Evolutionary conservation across 352 stramenopile genomes (phyloP), one percentile per base, ranked within the genome.

Genomic region (Globisporangium cylindrosporum): DNA sequence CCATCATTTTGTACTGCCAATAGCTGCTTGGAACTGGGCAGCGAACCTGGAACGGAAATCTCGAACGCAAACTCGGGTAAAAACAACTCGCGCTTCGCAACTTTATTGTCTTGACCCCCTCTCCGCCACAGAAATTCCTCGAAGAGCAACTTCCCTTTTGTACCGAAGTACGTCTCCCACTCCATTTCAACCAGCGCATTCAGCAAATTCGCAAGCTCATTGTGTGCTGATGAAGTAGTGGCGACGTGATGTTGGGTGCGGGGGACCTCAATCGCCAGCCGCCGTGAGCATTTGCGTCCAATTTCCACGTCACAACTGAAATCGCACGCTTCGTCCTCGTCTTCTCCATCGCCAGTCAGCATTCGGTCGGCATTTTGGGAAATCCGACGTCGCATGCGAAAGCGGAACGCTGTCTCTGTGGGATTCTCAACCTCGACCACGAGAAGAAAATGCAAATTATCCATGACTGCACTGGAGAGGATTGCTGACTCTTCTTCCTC

Each of bases 351-450:
- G 43, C 48, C 38, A 18, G n/a, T 20, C 56, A 62, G n/a, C n/a
- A 49, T 4, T 25, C 7, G 14, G 22, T 55, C 48, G 6, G 14
- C 15, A 14, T 48, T 49, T 9, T 55, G 56, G 2, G n/a, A 12
- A 29, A 38, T 32, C 53, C 55, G 53, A 41, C 43, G 53, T 1
- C 63, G 72, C 25, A 91, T 59, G 7, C 75, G 72, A 7, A 93
- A 77, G 27, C 70, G 69, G 69, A 93, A 93, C 3, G 76, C 78
- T 6, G 83, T 93, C 74, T 92, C 83, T 0, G 83, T 92, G 0
- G 82, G 86, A 67, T 93, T 93, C 29, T 77, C 68, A 1, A 93
- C 61, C 24, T 93, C 74, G 7, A 90, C 70, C 6, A 87, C 60
- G 25, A 89, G 68, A 34, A 78, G 49, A 41, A 77, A 87, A 66